Conservation (phyloP, 768 basidiomycete species). For the Udeniomyces megalosporus region DNA sequence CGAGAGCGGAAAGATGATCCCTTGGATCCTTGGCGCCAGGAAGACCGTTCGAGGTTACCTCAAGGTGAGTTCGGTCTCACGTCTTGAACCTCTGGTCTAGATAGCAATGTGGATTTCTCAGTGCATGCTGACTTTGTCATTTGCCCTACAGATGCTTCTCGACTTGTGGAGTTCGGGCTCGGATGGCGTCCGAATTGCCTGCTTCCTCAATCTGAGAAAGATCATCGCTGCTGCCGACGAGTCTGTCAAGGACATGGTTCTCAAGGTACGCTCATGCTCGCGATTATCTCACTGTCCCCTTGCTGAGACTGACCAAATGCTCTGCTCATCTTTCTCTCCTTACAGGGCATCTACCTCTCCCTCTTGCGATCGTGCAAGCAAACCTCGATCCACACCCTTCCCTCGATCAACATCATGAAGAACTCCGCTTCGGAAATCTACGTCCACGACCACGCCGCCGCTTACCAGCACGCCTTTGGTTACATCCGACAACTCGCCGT, state of each 20-base stretch:
- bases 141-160: conserved; percentile 47
- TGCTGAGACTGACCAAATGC: background rate
- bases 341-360: conserved; percentile 70
- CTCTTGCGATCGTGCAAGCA: conserved; percentile 69
- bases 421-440: conserved; percentile 90
- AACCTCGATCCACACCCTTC: conserved; percentile 71
- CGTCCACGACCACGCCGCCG: conserved; percentile 48
- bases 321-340: background rate
- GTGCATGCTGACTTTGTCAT: too few species aligned
- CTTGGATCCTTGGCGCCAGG: conserved; percentile 68
- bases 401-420: conserved; percentile 91
- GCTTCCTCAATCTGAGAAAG: conserved; percentile 68
- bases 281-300: background rate
- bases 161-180: conserved; percentile 65
- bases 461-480: conserved; percentile 85
- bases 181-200: conserved; percentile 66
- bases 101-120: too few species aligned
- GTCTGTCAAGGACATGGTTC: conserved; percentile 61
- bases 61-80: conserved; percentile 46
- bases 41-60: conserved; percentile 74
- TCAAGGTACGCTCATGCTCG: conserved; percentile 46
- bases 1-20: conserved; percentile 77
- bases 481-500: conserved; percentile 92
- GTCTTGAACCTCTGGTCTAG: too few species aligned
- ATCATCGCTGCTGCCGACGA: conserved; percentile 63